Evolutionary conservation across 495 filamentous ascomycete genomes (phyloP).

Genomic region (Copromyces sp.): DNA sequence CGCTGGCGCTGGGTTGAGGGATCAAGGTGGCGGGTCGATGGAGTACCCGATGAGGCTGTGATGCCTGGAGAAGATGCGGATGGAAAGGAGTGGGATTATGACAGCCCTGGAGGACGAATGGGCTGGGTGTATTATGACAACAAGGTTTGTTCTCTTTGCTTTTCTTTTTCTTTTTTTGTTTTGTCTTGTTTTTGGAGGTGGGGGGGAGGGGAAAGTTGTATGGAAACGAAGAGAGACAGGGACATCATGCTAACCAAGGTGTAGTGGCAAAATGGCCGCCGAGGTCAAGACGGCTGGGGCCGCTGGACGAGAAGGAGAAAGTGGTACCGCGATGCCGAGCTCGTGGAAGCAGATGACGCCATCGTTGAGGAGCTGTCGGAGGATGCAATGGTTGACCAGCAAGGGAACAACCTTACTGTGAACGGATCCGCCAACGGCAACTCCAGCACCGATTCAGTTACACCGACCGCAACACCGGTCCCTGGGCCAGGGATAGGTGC

Average conservation of each 20-base stretch:
- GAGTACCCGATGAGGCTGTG: constrained; percentile 46
- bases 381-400: constrained; percentile 18
- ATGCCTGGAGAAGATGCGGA: constrained; percentile 23
- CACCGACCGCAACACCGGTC: constrained; percentile 3
- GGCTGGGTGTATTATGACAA: constrained; percentile 99
- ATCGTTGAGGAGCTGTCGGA: constrained; percentile 30
- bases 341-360: constrained; percentile 58
- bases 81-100: constrained; percentile 36
- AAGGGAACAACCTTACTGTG: constrained; percentile 1
- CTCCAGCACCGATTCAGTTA: constrained; percentile 11
- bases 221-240: not conserved
- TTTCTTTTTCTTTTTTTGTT: no score
- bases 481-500: not conserved
- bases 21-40: constrained; percentile 82
- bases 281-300: constrained; percentile 87
- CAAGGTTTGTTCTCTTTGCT: constrained; percentile 50
- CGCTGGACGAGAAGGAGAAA: constrained; percentile 89
- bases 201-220: not conserved
- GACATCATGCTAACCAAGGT: not conserved
- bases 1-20: constrained; percentile 83
- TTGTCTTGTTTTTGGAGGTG: no score
- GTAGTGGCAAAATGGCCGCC: constrained; percentile 85
- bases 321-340: constrained; percentile 92
- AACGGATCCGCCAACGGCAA: constrained; percentile 14
- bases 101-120: constrained; percentile 46